Conservation (phyloP, 2,329 filamentous ascomycete species). For the Trichophyton rubrum region DNA sequence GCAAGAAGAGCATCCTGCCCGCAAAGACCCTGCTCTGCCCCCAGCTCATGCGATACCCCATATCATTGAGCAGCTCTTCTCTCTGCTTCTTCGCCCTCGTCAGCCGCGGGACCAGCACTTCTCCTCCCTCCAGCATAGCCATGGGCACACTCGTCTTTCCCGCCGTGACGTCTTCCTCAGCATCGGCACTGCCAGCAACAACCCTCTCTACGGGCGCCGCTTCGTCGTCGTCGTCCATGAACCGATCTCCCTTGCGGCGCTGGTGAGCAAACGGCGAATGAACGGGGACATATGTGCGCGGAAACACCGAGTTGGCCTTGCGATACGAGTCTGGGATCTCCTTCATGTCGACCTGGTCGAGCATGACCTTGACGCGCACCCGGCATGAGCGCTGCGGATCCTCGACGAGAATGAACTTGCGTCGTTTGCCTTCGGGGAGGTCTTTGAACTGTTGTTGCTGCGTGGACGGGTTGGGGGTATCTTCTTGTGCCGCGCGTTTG, state of each 20-base stretch:
- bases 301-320: slow-evolving; percentile 77
- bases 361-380: slow-evolving; percentile 76
- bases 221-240: slow-evolving; percentile 46
- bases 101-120: slow-evolving; percentile 61
- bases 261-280: slow-evolving; percentile 63
- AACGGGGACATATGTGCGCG: slow-evolving; percentile 79
- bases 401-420: slow-evolving; percentile 94
- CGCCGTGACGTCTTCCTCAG: slow-evolving; percentile 19
- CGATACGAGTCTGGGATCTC: slow-evolving; percentile 95
- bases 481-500: slow-evolving; percentile 16
- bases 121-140: slow-evolving; percentile 54
- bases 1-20: slow-evolving; percentile 72
- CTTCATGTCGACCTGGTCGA: slow-evolving; percentile 87
- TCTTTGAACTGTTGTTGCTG: slow-evolving; percentile 52
- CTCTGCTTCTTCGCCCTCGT: slow-evolving; percentile 57
- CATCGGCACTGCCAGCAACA: slow-evolving; percentile 2
- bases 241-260: slow-evolving; percentile 55
- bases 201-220: background rate
- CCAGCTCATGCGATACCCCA: slow-evolving; percentile 95
- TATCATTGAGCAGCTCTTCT: slow-evolving; percentile 82
- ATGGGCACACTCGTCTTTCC: slow-evolving; percentile 46
- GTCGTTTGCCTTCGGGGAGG: slow-evolving; percentile 76
- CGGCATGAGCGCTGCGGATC: slow-evolving; percentile 70
- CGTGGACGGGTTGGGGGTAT: background rate
- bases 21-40: slow-evolving; percentile 87